Evolutionary conservation across 768 basidiomycete species (phyloP).

Genomic region (Panaeolus cyanescens): DNA sequence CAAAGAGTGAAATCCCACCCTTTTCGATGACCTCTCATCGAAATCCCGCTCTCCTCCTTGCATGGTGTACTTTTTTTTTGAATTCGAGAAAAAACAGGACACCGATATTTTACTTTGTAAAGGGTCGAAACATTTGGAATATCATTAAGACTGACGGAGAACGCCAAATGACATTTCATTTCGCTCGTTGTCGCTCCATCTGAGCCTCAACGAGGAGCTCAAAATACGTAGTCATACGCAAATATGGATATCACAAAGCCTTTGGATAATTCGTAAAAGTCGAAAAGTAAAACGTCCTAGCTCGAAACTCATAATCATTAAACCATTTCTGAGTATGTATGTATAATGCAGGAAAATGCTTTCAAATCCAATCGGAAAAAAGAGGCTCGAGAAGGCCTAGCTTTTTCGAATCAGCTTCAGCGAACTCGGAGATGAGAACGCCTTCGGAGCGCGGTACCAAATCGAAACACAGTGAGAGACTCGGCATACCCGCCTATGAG

Average conservation of each 20-base stretch:
- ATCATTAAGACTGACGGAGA: slow-evolving; percentile 3
- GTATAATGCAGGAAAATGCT: not conserved
- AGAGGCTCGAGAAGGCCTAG: not conserved
- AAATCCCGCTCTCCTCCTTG: slow-evolving; percentile 2
- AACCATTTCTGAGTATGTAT: not conserved
- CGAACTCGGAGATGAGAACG: not conserved
- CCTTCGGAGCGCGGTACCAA: not conserved
- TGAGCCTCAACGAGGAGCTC: not conserved
- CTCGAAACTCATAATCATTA: not conserved
- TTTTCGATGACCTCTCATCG: not conserved
- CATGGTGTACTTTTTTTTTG: not conserved
- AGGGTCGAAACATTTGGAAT: slow-evolving; percentile 2
- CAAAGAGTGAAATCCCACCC: not conserved
- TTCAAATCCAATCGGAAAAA: not conserved
- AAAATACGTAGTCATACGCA: not conserved
- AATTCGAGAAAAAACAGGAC: not conserved
- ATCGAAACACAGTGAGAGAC: not conserved
- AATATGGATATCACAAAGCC: slow-evolving; percentile 1
- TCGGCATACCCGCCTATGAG: slow-evolving; percentile 2
- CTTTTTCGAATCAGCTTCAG: not conserved
- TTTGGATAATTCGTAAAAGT: not conserved
- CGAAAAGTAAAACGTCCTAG: not conserved
- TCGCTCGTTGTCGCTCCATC: not conserved
- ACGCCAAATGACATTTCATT: not conserved
- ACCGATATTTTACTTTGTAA: not conserved